Base-by-base conservation (phyloP, 2,329 filamentous ascomycete genomes). In the Fusarium denticulatum region DNA sequence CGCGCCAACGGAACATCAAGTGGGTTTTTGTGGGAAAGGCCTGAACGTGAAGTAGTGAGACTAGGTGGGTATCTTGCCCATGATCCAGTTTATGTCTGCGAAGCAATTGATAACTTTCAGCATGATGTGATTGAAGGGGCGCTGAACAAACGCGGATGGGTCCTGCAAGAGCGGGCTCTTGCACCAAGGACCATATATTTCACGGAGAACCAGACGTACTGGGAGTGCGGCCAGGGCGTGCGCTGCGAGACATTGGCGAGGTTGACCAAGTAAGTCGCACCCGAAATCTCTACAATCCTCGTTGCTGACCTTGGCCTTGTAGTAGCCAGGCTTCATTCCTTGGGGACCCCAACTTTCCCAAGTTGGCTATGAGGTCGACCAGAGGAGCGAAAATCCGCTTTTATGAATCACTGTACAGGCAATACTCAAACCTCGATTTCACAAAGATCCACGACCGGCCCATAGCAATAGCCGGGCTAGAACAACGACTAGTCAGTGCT, bases 281-380 rank as follows among this genome's bases (percentile, higher is more conserved):
- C n/a, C 40, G 20, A 11, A 10, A 32, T 11, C 3, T 4, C 16
- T 15, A 18, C 1, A 15, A 22, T 6, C 4, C 1, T 36, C 12
- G 5, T 37, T 6, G 26, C 53, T 69, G n/a, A 64, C 32, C 0
- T 22, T 15, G 5, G 2, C 18, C 7, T 4, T 39, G 15, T 16
- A 74, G 71, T 50, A 62, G 42, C 30, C 47, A 67, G 28, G 72
- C 68, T 0, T 60, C 74, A 3, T 73, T 74, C 22, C 65, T 77
- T 9, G 74, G 75, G 5, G 75, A 77, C 20, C 32, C 75, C 1
- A 69, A 74, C 12, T 77, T 76, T 24, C 75, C 75, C 3, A 42
- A 70, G 10, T 15, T 64, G 0, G 63, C 64, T 1, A 58, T 59
- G 4, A 39, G 20, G 6, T 72, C 64, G 2, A 47, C 34, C 12